These are phyloP conservation scores for Leccinum boreale DNA, from an alignment of 768 basidiomycete species.

Conservation along the genomic window DNA sequence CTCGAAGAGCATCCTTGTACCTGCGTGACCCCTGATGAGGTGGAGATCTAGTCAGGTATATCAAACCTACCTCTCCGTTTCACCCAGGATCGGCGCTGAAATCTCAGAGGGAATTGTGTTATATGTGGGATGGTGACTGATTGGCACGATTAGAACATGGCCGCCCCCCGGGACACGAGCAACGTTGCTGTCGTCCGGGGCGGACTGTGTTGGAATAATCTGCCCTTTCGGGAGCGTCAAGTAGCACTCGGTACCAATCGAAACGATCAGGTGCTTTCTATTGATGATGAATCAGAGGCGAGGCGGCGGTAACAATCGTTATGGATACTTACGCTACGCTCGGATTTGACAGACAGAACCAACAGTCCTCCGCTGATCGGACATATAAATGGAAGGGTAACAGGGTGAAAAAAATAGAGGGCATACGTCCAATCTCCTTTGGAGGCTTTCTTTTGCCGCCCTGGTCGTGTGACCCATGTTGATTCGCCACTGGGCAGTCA, in stretches of 20 bases:
- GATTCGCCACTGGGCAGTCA: conserved; percentile 77
- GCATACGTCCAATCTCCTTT: conserved; percentile 80
- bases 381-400: neutral
- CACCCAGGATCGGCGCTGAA: conserved; percentile 68
- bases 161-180: conserved; percentile 85
- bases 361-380: conserved; percentile 81
- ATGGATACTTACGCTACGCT: conserved; percentile 65
- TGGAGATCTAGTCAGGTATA: neutral
- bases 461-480: conserved; percentile 34
- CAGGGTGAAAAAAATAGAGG: neutral
- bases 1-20: conserved; percentile 73
- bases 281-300: conserved; percentile 4
- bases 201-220: conserved; percentile 76
- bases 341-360: conserved; percentile 98
- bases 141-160: conserved; percentile 90
- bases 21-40: conserved; percentile 33
- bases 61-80: conserved; percentile 66
- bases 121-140: conserved; percentile 90
- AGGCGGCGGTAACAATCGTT: neutral
- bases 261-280: conserved; percentile 94
- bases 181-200: conserved; percentile 37
- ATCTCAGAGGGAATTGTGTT: conserved; percentile 79
- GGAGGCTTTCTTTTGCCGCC: conserved; percentile 46
- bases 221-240: conserved; percentile 96
- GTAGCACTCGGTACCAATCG: conserved; percentile 92